Conservation (phyloP, 2,329 filamentous ascomycete species). For the Colletotrichum sp. region DNA sequence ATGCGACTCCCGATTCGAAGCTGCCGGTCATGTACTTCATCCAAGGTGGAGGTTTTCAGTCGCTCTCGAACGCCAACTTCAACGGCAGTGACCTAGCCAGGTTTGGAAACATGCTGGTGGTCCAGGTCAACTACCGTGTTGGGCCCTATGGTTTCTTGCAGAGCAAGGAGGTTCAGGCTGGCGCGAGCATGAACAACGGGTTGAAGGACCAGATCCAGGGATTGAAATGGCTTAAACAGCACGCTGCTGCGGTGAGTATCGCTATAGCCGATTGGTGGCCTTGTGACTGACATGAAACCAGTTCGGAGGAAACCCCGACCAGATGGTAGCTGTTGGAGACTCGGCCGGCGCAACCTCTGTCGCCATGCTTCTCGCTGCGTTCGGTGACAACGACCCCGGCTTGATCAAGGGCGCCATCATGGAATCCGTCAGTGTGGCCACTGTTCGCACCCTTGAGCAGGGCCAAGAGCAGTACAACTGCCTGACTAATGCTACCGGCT, state of each 20-base stretch:
- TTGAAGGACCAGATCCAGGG: conserved; percentile 73
- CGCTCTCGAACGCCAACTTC: conserved; percentile 41
- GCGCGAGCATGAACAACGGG: conserved; percentile 69
- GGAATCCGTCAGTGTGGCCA: conserved; percentile 57
- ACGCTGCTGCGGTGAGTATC: conserved; percentile 52
- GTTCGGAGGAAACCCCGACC: conserved; percentile 73
- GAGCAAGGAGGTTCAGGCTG: conserved; percentile 46
- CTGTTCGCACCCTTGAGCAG: conserved; percentile 37
- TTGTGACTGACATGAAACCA: conserved; percentile 25
- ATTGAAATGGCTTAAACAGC: conserved; percentile 70
- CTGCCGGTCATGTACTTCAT: conserved; percentile 68
- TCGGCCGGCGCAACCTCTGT: conserved; percentile 72
- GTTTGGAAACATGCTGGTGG: conserved; percentile 60
- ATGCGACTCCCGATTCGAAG: conserved; percentile 51
- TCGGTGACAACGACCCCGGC: conserved; percentile 50
- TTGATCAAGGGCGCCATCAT: conserved; percentile 58
- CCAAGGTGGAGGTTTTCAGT: conserved; percentile 67
- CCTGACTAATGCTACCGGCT: conserved; percentile 40
- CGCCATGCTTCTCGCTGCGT: conserved; percentile 65
- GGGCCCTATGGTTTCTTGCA: conserved; percentile 76
- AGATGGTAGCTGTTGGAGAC: conserved; percentile 72
- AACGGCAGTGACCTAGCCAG: conserved; percentile 31
- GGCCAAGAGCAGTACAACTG: conserved; percentile 58
- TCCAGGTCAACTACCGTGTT: conserved; percentile 79
- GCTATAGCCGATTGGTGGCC: too few species aligned